phyloP scores from a whole-genome alignment of 495 filamentous ascomycete species.

The Aspergillus sclerotioniger region DNA sequence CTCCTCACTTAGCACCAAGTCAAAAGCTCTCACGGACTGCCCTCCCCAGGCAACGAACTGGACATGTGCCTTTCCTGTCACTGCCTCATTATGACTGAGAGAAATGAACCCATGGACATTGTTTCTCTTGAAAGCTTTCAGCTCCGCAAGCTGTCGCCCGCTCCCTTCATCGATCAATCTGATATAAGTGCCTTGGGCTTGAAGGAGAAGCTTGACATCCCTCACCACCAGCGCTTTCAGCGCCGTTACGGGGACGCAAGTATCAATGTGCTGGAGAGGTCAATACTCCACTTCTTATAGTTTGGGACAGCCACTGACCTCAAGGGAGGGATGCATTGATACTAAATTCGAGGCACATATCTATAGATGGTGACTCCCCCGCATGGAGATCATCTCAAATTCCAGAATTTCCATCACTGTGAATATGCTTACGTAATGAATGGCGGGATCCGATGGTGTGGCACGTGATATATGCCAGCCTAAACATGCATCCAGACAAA shows the following conservation, averaged over 20 bases:
- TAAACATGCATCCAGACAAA: no score
- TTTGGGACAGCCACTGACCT: slow-evolving; percentile 28
- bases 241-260: slow-evolving; percentile 46
- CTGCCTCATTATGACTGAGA: slow-evolving; percentile 19
- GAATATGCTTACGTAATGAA: slow-evolving; percentile 24
- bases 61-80: slow-evolving; percentile 24
- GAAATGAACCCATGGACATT: slow-evolving; percentile 43
- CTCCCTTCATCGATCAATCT: slow-evolving; percentile 36
- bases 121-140: slow-evolving; percentile 39
- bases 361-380: slow-evolving; percentile 17
- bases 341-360: slow-evolving; percentile 18
- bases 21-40: slow-evolving; percentile 61
- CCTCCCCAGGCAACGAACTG: slow-evolving; percentile 74
- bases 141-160: slow-evolving; percentile 30
- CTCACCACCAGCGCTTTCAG: slow-evolving; percentile 33
- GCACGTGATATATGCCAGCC: slow-evolving; percentile 12
- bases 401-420: slow-evolving; percentile 19
- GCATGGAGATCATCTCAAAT: slow-evolving; percentile 17
- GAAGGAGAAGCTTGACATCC: slow-evolving; percentile 28
- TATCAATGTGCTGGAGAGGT: slow-evolving; percentile 41
- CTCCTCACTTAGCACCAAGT: slow-evolving; percentile 31
- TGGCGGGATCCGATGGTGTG: slow-evolving; percentile 12
- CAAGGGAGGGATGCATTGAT: slow-evolving; percentile 35
- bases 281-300: neutral
- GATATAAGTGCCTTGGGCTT: slow-evolving; percentile 43